phyloP scores from a whole-genome alignment of 441 rosid species.

The Manihot esculenta region DNA sequence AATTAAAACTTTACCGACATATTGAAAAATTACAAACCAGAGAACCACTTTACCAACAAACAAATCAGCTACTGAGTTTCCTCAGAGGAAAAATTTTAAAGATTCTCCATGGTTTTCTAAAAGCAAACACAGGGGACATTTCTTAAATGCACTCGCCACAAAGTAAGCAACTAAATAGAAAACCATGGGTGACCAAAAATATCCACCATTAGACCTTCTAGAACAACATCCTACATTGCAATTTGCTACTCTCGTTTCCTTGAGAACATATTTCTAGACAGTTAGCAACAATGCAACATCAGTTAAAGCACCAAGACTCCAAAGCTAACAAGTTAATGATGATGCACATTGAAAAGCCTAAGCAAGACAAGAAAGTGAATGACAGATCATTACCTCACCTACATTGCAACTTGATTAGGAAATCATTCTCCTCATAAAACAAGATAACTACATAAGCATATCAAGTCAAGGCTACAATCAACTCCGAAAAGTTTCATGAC shows the following conservation, averaged over 20 bases:
- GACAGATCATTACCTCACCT: not conserved
- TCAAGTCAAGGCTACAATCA: not conserved
- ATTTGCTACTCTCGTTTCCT: too few species aligned
- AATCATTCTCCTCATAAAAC: too few species aligned
- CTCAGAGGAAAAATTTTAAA: too few species aligned
- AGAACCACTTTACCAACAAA: too few species aligned
- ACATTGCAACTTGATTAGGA: not conserved
- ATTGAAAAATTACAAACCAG: too few species aligned
- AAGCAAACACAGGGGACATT: too few species aligned
- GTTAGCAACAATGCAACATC: not conserved
- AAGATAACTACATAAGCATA: not conserved
- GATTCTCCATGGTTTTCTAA: too few species aligned
- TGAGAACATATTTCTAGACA: not conserved
- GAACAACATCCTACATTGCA: not conserved
- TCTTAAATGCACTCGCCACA: too few species aligned
- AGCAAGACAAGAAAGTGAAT: not conserved
- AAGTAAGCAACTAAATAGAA: too few species aligned
- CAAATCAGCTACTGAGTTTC: too few species aligned
- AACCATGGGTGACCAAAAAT: not conserved
- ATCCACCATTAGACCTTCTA: not conserved
- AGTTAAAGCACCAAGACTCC: not conserved
- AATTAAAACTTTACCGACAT: too few species aligned
- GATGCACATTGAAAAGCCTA: not conserved
- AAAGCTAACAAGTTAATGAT: not conserved
- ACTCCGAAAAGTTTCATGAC: not conserved